A percentile compares a stretch with the other conserved stretches of the same genome.
Evolutionary conservation across 2,329 filamentous ascomycete genomes (phyloP).

Genomic region (Hypoxylon sp.): DNA sequence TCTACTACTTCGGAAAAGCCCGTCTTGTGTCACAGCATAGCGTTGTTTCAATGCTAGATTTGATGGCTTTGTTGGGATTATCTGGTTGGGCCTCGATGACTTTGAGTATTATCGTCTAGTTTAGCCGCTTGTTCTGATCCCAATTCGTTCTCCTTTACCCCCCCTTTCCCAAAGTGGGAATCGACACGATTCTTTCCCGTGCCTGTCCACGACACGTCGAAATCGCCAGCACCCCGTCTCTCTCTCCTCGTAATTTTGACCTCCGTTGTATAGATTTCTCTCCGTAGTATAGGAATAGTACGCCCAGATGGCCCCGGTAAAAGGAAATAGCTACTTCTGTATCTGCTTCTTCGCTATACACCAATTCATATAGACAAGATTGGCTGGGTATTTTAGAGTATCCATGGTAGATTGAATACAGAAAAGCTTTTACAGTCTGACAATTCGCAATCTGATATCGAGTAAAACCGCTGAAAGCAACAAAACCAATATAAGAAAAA

Average conservation of each 20-base stretch:
- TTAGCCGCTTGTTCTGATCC: constrained; percentile 37
- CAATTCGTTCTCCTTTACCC: constrained; percentile 28
- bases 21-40: constrained; percentile 35
- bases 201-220: constrained; percentile 30
- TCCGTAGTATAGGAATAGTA: constrained; percentile 26
- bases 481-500: constrained; percentile 19
- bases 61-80: constrained; percentile 29
- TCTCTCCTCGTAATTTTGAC: constrained; percentile 34
- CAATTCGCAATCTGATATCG: constrained; percentile 45
- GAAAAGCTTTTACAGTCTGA: constrained; percentile 35
- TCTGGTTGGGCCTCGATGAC: constrained; percentile 36
- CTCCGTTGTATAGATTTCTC: constrained; percentile 32
- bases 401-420: constrained; percentile 33
- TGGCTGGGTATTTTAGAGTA: constrained; percentile 35
- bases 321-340: constrained; percentile 27
- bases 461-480: constrained; percentile 24
- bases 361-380: constrained; percentile 32
- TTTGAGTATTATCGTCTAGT: constrained; percentile 40
- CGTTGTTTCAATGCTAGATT: constrained; percentile 29
- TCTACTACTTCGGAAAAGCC: constrained; percentile 31
- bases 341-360: constrained; percentile 28
- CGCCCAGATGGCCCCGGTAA: constrained; percentile 13
- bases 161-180: constrained; percentile 36
- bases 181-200: constrained; percentile 32
- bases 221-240: constrained; percentile 24